These are phyloP conservation scores for Prunus salicina DNA, from an alignment of 306 rosid species.

Conservation along the genomic window DNA sequence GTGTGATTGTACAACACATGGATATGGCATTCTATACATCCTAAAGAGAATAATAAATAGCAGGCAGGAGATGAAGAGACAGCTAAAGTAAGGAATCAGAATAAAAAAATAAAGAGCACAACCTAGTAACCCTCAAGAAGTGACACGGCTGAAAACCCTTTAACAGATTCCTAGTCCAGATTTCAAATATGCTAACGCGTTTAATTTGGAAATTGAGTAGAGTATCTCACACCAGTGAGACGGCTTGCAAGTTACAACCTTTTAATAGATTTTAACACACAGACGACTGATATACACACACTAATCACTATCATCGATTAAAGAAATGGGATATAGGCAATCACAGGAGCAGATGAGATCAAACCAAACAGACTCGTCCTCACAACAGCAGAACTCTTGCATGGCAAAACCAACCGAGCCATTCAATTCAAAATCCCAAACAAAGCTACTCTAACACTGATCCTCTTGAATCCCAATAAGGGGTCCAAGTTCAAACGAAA, in stretches of 20 bases:
- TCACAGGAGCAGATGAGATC: slow-evolving; percentile 55
- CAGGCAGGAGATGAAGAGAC: not conserved
- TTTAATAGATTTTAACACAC: not conserved
- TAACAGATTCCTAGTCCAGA: not conserved
- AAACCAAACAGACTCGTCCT: slow-evolving; percentile 53
- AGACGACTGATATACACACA: not conserved
- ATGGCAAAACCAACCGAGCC: slow-evolving; percentile 58
- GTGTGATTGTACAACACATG: not conserved
- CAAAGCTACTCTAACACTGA: slow-evolving; percentile 7
- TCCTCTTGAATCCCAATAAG: not conserved
- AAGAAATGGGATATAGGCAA: slow-evolving; percentile 24
- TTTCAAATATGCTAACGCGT: not conserved
- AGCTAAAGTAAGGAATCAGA: too few relatives aligned
- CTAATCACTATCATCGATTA: not conserved
- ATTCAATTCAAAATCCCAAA: slow-evolving; percentile 33
- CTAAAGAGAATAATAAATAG: not conserved
- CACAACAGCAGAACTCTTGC: slow-evolving; percentile 39
- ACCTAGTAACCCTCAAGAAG: not conserved
- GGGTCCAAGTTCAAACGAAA: not conserved
- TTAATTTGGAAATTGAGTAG: not conserved
- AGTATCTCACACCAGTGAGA: not conserved
- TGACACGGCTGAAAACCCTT: not conserved
- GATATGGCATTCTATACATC: not conserved
- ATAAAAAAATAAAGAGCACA: not conserved
- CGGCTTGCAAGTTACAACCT: not conserved